These are phyloP conservation scores for Quercus tomentella DNA, from an alignment of 331 rosid species.

Conservation along the genomic window DNA sequence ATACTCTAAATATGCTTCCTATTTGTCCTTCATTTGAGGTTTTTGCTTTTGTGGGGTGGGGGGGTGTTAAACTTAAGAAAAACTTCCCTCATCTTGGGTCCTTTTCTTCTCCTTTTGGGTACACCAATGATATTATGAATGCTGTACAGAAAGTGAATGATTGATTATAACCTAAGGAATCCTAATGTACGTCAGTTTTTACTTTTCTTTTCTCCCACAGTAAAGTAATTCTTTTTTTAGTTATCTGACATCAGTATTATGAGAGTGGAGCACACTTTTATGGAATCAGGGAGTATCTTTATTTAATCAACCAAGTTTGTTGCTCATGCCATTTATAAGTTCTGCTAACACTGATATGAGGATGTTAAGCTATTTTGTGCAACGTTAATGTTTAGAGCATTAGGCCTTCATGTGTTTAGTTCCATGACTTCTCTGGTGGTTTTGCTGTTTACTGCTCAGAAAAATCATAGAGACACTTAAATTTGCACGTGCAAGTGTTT, in stretches of 20 bases:
- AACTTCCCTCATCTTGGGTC: neutral
- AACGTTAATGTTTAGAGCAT: neutral
- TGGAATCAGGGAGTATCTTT: neutral
- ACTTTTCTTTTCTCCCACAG: neutral
- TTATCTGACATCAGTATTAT: neutral
- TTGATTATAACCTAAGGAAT: neutral
- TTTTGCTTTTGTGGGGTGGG: no score
- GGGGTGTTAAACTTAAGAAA: neutral
- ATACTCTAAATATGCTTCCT: conserved; percentile 9
- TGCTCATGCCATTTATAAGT: neutral
- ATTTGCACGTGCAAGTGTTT: neutral
- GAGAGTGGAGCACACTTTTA: neutral
- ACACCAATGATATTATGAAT: neutral
- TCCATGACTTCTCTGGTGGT: neutral
- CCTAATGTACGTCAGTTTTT: neutral
- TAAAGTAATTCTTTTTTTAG: neutral
- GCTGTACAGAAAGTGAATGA: neutral
- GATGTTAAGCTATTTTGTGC: neutral
- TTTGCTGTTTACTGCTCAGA: neutral
- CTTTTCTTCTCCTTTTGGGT: neutral
- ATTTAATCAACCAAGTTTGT: neutral
- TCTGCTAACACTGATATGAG: neutral
- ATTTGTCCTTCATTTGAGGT: neutral
- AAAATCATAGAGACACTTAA: neutral
- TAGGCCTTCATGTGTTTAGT: neutral